Evolutionary conservation across 2,329 filamentous ascomycete genomes (phyloP).

Genomic region (Dendryphion nanum): DNA sequence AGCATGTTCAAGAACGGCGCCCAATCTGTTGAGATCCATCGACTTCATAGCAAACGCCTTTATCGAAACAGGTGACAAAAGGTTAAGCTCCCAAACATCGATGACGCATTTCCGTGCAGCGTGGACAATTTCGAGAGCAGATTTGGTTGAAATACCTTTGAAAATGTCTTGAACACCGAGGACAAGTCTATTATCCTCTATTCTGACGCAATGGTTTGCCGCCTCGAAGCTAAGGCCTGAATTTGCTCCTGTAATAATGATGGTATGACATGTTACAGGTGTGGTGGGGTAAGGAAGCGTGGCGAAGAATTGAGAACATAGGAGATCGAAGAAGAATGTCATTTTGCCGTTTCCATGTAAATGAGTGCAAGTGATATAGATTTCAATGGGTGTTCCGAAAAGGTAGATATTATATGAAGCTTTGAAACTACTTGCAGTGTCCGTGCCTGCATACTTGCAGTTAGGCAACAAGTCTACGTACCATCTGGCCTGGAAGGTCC

Average conservation of each 20-base stretch:
- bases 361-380: too few species aligned
- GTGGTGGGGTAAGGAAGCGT: too few species aligned
- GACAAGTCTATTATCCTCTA: neutral
- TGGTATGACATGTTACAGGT: too few species aligned
- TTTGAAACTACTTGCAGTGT: too few species aligned
- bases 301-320: too few species aligned
- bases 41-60: neutral
- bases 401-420: too few species aligned
- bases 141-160: conserved; percentile 38
- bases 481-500: too few species aligned
- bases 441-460: too few species aligned
- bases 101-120: conserved; percentile 24
- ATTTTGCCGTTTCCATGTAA: too few species aligned
- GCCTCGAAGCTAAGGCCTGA: conserved; percentile 12
- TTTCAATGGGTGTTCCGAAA: too few species aligned
- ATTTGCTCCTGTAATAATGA: conserved; percentile 13
- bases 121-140: conserved; percentile 33
- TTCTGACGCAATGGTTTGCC: conserved; percentile 5
- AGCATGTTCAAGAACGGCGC: neutral
- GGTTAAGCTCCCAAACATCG: conserved; percentile 45
- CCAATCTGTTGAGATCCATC: neutral
- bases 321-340: too few species aligned
- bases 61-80: conserved; percentile 36
- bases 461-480: too few species aligned
- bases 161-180: neutral